phyloP scores from a whole-genome alignment of 2,329 filamentous ascomycete species.

The Pseudocercospora eumusae region DNA sequence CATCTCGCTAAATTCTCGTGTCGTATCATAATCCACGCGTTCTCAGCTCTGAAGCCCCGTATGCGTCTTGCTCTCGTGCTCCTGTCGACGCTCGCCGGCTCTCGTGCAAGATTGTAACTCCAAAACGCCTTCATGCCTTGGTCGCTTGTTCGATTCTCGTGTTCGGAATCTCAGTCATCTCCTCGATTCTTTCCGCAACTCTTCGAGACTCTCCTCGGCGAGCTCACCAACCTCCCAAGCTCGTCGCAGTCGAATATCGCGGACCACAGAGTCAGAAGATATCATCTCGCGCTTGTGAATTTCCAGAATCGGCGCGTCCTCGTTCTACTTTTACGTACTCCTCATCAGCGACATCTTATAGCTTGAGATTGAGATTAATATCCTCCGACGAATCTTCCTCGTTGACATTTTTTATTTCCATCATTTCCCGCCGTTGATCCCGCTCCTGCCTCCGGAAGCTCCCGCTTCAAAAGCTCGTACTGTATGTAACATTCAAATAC shows the following conservation, averaged over 20 bases:
- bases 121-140: too few relatives aligned
- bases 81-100: neutral
- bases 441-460: neutral
- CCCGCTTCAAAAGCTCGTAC: neutral
- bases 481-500: neutral
- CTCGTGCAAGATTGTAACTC: too few relatives aligned
- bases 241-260: neutral
- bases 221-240: neutral
- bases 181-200: constrained; percentile 9
- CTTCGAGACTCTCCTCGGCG: neutral
- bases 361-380: neutral
- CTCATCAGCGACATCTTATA: neutral
- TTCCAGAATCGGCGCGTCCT: neutral
- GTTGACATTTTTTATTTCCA: too few relatives aligned
- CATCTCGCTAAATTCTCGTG: neutral
- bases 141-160: too few relatives aligned
- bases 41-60: too few relatives aligned
- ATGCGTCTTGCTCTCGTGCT: too few relatives aligned
- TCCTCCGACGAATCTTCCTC: neutral
- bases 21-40: too few relatives aligned
- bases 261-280: neutral
- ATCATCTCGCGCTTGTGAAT: neutral
- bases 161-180: constrained; percentile 3
- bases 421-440: too few relatives aligned
- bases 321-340: neutral